Evolutionary conservation across 768 basidiomycete species (phyloP), one percentile per base, ranked within the genome.

Genomic region (Kwoniella sp.): DNA sequence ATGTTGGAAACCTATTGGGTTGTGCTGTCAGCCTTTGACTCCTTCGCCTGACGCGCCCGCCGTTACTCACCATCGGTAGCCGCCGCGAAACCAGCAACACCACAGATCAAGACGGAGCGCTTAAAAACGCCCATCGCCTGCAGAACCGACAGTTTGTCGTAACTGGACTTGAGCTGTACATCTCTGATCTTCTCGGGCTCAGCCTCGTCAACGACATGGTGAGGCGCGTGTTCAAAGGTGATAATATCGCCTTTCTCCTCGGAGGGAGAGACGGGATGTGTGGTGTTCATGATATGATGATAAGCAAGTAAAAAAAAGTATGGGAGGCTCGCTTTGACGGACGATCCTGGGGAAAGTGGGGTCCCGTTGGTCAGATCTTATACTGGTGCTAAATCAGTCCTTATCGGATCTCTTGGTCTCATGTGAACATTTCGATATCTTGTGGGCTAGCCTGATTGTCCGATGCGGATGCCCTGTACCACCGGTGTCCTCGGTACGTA

Each of bases 51-150:
- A n/a, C 7, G 34, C 34, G 8, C 1, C 23, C 20, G 11, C 17
- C 11, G 17, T 4, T 22, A 65, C 66, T 68, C 52, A 59, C 71
- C 73, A 55, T 74, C 71, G 25, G 61, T 58, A 8, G 58, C 29
- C 12, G 73, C 73, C 22, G 52, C 59, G 60, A 74, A 74, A 7
- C 58, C 73, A 22, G 70, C 70, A 52, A 69, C 15, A 20, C 51
- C 41, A 34, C 70, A 71, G 31, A 72, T 63, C 15, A 69, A 29
- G 22, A 50, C 34, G 13, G 66, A 38, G 28, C 63, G 58, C 55
- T 53, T 57, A 60, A 58, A 74, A 11, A 58, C 60, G 20, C 20
- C 34, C 15, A 67, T 22, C 1, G 70, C 61, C 26, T 63, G 22
- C 2, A 26, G 45, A 12, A 66, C 26, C 25, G 68, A 30, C 26